phyloP scores from a whole-genome alignment of 2,329 filamentous ascomycete genomes.

The Pseudocercospora crystallina region DNA sequence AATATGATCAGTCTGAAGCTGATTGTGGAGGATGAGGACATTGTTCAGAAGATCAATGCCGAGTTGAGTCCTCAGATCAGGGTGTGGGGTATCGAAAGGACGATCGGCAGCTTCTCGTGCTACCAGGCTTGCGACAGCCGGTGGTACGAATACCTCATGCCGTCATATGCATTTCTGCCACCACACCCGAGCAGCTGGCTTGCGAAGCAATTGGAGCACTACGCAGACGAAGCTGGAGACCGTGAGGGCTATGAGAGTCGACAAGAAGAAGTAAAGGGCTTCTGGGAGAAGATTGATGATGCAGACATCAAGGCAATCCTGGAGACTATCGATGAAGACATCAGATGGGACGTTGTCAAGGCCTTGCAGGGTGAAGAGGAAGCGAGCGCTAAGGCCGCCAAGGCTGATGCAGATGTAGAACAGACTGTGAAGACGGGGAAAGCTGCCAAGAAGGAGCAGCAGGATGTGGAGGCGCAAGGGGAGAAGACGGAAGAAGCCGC shows the following conservation, averaged over 20 bases:
- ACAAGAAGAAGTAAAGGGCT: conserved; percentile 75
- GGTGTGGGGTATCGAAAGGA: conserved; percentile 89
- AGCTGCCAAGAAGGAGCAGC: conserved; percentile 5
- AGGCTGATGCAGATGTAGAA: conserved; percentile 38
- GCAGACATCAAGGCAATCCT: conserved; percentile 72
- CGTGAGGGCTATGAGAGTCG: conserved; percentile 66
- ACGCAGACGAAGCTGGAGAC: conserved; percentile 71
- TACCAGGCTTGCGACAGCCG: conserved; percentile 93
- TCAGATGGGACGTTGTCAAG: conserved; percentile 62
- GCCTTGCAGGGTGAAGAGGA: conserved; percentile 53
- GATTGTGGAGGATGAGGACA: conserved; percentile 86
- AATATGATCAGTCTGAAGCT: conserved; percentile 95
- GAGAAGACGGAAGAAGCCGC: conserved; percentile 34
- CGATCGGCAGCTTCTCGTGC: conserved; percentile 87
- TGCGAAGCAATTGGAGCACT: conserved; percentile 76
- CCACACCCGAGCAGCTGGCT: conserved; percentile 87
- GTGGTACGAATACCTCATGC: conserved; percentile 96
- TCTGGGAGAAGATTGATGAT: conserved; percentile 82
- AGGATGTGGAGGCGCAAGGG: conserved; percentile 12
- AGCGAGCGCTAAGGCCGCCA: conserved; percentile 32
- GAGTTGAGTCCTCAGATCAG: conserved; percentile 84
- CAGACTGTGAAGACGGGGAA: conserved; percentile 29
- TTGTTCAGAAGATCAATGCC: conserved; percentile 88
- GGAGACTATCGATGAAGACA: conserved; percentile 60
- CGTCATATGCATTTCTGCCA: conserved; percentile 86